Conservation (phyloP, 2,329 filamentous ascomycete genomes). For the Karstenula rhodostoma region DNA sequence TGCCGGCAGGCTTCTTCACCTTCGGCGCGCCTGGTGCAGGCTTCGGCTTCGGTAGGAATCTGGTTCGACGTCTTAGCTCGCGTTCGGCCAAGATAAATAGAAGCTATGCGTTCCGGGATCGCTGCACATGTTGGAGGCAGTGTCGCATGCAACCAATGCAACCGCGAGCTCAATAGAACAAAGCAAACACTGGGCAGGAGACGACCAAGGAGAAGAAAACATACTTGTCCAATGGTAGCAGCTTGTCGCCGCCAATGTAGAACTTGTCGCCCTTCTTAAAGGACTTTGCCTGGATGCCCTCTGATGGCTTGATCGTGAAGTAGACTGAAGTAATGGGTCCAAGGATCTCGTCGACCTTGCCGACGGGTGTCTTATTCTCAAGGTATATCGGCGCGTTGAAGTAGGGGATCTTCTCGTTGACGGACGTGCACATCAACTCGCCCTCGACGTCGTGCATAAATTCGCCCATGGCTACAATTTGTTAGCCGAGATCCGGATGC, state of each 20-base stretch:
- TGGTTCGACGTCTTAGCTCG: slow-evolving; percentile 40
- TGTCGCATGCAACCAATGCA: neutral
- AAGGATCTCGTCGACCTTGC: slow-evolving; percentile 97
- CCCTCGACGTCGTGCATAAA: slow-evolving; percentile 96
- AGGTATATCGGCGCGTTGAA: slow-evolving; percentile 99
- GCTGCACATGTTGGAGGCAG: neutral
- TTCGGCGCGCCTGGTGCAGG: slow-evolving; percentile 71
- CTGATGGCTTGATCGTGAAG: slow-evolving; percentile 97
- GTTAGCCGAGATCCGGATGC: slow-evolving; percentile 25
- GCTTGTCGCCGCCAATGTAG: slow-evolving; percentile 93
- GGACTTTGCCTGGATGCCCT: slow-evolving; percentile 91
- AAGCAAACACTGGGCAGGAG: neutral
- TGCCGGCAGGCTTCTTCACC: slow-evolving; percentile 73
- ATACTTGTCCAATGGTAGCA: slow-evolving; percentile 87
- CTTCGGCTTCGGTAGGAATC: slow-evolving; percentile 95
- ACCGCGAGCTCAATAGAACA: neutral
- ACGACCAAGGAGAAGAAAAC: neutral
- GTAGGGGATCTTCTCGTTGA: slow-evolving; percentile 95
- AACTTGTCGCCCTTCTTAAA: slow-evolving; percentile 99
- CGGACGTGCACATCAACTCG: slow-evolving; percentile 96
- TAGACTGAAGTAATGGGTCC: slow-evolving; percentile 97
- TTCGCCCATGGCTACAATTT: slow-evolving; percentile 80
- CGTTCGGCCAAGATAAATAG: neutral
- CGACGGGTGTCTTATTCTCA: slow-evolving; percentile 96
- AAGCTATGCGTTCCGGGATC: neutral